These are phyloP conservation scores for Metschnikowia picachoensis DNA, from an alignment of 805 yeast species.

Conservation along the genomic window DNA sequence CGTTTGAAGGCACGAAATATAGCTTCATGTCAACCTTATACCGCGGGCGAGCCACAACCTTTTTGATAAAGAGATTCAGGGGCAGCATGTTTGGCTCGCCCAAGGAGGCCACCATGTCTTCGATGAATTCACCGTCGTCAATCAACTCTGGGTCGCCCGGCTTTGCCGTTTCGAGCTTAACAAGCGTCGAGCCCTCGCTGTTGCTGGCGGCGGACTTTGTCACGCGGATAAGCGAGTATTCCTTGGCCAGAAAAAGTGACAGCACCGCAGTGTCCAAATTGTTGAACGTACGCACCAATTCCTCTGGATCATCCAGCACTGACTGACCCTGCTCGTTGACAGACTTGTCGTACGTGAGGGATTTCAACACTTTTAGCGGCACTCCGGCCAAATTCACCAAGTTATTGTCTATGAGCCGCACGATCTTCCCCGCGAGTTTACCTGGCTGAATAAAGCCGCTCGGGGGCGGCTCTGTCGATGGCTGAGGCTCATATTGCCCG, in stretches of 20 bases:
- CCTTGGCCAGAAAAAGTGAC: slow-evolving; percentile 37
- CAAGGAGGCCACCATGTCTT: slow-evolving; percentile 36
- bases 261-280: slow-evolving; percentile 46
- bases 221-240: slow-evolving; percentile 47
- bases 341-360: slow-evolving; percentile 19
- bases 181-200: slow-evolving; percentile 46
- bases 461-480: neutral
- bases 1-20: slow-evolving; percentile 46
- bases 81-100: slow-evolving; percentile 44
- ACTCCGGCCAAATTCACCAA: slow-evolving; percentile 35
- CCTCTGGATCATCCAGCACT: slow-evolving; percentile 7
- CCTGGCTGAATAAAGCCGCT: slow-evolving; percentile 8
- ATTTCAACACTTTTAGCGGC: slow-evolving; percentile 35
- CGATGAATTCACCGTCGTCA: slow-evolving; percentile 44
- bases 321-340: slow-evolving; percentile 9
- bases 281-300: slow-evolving; percentile 32
- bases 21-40: slow-evolving; percentile 62
- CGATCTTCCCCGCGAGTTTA: slow-evolving; percentile 21
- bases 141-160: slow-evolving; percentile 49
- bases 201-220: slow-evolving; percentile 54
- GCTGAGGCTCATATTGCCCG: too few relatives aligned
- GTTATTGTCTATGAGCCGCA: slow-evolving; percentile 37
- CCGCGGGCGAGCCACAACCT: slow-evolving; percentile 57
- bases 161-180: slow-evolving; percentile 52
- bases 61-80: slow-evolving; percentile 49